Evolutionary conservation across 208 protist genomes (phyloP).

Genomic region (Angomonas ambiguus): DNA sequence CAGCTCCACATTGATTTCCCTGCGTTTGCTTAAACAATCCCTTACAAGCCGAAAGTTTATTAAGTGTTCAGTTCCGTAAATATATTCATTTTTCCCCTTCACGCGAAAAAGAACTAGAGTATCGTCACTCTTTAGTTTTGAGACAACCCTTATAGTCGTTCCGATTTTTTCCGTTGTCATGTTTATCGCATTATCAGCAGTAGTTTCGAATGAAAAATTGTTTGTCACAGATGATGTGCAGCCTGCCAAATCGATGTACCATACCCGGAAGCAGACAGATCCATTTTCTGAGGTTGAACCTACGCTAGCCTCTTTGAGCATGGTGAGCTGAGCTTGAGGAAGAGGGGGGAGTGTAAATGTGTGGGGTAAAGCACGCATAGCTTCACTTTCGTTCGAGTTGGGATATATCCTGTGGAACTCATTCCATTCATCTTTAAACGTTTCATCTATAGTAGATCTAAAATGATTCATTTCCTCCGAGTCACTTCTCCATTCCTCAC

Average conservation of each 20-base stretch:
- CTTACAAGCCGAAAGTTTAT: slow-evolving; percentile 58
- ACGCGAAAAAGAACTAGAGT: slow-evolving; percentile 48
- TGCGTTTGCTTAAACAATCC: slow-evolving; percentile 47
- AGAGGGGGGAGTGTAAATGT: slow-evolving; percentile 34
- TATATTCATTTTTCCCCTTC: slow-evolving; percentile 55
- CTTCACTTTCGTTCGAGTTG: slow-evolving; percentile 22
- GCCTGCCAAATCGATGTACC: slow-evolving; percentile 45
- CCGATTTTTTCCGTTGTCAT: slow-evolving; percentile 29
- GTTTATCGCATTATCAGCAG: slow-evolving; percentile 36
- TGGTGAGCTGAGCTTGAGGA: slow-evolving; percentile 35
- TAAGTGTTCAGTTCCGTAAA: slow-evolving; percentile 43
- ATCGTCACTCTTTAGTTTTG: slow-evolving; percentile 21
- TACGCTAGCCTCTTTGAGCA: slow-evolving; percentile 24
- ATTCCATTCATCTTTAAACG: slow-evolving; percentile 44
- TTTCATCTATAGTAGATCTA: slow-evolving; percentile 21
- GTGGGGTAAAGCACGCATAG: slow-evolving; percentile 38
- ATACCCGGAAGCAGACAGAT: slow-evolving; percentile 29
- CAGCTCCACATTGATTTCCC: slow-evolving; percentile 39
- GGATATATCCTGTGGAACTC: slow-evolving; percentile 41
- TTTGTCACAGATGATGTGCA: slow-evolving; percentile 35
- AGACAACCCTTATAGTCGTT: slow-evolving; percentile 20
- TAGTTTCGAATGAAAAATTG: slow-evolving; percentile 47
- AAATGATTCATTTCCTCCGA: slow-evolving; percentile 39
- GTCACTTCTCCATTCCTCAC: slow-evolving; percentile 32
- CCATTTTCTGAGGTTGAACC: slow-evolving; percentile 21